A percentile compares a stretch with the other conserved stretches of the same genome.
These are phyloP conservation scores for Cicer chorassanicum DNA, from an alignment of 306 rosid genomes.

Conservation along the genomic window DNA sequence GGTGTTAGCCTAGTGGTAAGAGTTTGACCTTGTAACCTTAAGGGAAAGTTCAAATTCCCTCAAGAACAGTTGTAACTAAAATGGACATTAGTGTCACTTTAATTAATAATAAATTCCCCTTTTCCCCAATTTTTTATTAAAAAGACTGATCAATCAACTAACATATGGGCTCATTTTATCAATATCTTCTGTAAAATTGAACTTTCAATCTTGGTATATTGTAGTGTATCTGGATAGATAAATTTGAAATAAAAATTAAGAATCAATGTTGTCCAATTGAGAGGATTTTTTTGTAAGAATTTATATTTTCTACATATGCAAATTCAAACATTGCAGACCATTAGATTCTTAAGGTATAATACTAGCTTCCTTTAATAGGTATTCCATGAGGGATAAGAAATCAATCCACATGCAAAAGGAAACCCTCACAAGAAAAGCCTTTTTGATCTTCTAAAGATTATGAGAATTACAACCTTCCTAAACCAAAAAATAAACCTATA, in stretches of 20 bases:
- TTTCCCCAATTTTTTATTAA: too few species aligned
- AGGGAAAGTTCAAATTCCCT: too few species aligned
- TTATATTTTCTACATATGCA: slow-evolving; percentile 14
- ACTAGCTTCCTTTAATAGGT: slow-evolving; percentile 2
- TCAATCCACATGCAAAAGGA: slow-evolving; percentile 23
- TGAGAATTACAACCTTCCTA: slow-evolving; percentile 28
- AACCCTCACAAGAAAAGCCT: background rate
- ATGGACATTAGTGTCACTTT: too few species aligned
- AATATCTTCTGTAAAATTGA: slow-evolving; percentile 27
- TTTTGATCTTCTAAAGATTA: slow-evolving; percentile 6
- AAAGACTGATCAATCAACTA: background rate
- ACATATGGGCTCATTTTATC: slow-evolving; percentile 26
- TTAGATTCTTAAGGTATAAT: slow-evolving; percentile 33
- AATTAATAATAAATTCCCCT: too few species aligned
- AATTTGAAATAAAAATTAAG: slow-evolving; percentile 31
- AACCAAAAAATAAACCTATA: slow-evolving; percentile 26
- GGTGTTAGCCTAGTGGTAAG: too few species aligned
- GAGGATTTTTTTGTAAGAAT: background rate
- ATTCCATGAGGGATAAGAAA: slow-evolving; percentile 17
- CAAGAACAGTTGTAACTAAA: too few species aligned
- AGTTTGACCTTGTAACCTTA: too few species aligned
- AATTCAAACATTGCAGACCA: slow-evolving; percentile 24
- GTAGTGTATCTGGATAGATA: slow-evolving; percentile 13
- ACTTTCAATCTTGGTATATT: slow-evolving; percentile 9
- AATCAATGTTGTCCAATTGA: background rate